These are phyloP conservation scores for Pseudopyricularia cyperi DNA, from an alignment of 2,329 filamentous ascomycete species.

Conservation along the genomic window DNA sequence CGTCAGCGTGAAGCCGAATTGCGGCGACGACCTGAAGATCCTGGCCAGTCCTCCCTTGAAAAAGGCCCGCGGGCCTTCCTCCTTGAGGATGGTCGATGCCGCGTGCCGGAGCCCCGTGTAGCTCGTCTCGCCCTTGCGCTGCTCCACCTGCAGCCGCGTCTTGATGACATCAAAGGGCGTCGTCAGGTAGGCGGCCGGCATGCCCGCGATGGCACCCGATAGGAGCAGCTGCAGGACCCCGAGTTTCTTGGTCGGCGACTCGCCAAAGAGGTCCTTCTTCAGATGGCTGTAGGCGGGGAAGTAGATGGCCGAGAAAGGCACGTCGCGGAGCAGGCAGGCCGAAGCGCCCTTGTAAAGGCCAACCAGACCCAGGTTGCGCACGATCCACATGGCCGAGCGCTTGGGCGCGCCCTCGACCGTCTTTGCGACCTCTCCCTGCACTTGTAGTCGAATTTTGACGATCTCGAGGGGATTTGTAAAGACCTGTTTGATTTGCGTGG, in stretches of 20 bases:
- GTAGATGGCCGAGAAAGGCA: conserved; percentile 97
- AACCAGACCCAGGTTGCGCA: conserved; percentile 83
- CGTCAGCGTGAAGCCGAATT: conserved; percentile 95
- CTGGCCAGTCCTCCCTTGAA: conserved; percentile 97
- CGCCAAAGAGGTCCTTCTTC: conserved; percentile 89
- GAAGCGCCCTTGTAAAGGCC: conserved; percentile 95
- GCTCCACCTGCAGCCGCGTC: conserved; percentile 93
- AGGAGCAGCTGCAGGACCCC: conserved; percentile 84
- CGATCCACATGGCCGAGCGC: conserved; percentile 95
- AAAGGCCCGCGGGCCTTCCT: conserved; percentile 92
- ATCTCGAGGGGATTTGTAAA: conserved; percentile 98
- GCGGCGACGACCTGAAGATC: conserved; percentile 87
- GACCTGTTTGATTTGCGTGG: conserved; percentile 40
- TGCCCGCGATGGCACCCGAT: conserved; percentile 86
- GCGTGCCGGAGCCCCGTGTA: conserved; percentile 84
- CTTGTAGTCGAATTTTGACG: conserved; percentile 96
- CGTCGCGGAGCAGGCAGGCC: conserved; percentile 87
- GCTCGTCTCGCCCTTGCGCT: conserved; percentile 79
- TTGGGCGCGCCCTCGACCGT: conserved; percentile 68
- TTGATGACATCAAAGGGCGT: conserved; percentile 99
- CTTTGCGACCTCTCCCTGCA: conserved; percentile 93
- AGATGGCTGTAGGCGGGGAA: conserved; percentile 94
- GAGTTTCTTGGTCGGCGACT: conserved; percentile 74
- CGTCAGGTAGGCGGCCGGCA: conserved; percentile 87
- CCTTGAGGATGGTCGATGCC: conserved; percentile 68